Percentiles rank a stretch among this genome's conserved stretches.
phyloP scores from a whole-genome alignment of 352 stramenopile species.

The Globisporangium uncinulatum region DNA sequence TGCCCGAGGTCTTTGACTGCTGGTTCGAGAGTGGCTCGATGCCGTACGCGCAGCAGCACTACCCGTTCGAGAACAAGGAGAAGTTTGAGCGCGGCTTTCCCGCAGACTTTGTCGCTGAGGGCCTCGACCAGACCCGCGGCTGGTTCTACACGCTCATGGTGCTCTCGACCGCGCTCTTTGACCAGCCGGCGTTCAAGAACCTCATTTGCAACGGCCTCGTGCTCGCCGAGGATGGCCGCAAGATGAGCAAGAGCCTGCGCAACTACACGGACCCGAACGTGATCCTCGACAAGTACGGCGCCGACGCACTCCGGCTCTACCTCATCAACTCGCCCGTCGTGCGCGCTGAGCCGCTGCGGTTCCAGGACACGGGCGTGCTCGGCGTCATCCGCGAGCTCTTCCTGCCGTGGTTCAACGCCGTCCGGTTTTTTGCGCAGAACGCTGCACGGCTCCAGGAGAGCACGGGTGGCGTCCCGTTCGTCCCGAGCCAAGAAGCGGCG shows the following conservation, averaged over 20 bases:
- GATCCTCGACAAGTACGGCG: conserved; percentile 96
- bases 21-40: conserved; percentile 99
- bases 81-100: conserved; percentile 96
- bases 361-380: conserved; percentile 94
- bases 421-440: conserved; percentile 99
- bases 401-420: conserved; percentile 99
- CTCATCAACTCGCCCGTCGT: conserved; percentile 99
- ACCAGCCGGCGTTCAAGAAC: conserved; percentile 99
- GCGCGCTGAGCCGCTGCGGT: conserved; percentile 96
- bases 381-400: conserved; percentile 98
- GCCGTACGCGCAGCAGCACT: conserved; percentile 99
- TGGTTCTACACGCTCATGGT: conserved; percentile 99
- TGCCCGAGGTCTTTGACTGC: conserved; percentile 97
- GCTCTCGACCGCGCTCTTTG: conserved; percentile 97
- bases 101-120: conserved; percentile 99
- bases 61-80: conserved; percentile 99
- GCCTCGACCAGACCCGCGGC: conserved; percentile 98
- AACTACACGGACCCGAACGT: conserved; percentile 96
- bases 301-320: conserved; percentile 98
- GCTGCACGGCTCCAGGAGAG: conserved; percentile 89
- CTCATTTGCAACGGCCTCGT: conserved; percentile 99
- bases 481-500: conserved; percentile 86
- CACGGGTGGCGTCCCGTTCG: conserved; percentile 74
- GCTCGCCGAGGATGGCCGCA: conserved; percentile 97
- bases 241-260: conserved; percentile 99